phyloP scores from a whole-genome alignment of 2,329 filamentous ascomycete genomes.

The Colletotrichum musae region DNA sequence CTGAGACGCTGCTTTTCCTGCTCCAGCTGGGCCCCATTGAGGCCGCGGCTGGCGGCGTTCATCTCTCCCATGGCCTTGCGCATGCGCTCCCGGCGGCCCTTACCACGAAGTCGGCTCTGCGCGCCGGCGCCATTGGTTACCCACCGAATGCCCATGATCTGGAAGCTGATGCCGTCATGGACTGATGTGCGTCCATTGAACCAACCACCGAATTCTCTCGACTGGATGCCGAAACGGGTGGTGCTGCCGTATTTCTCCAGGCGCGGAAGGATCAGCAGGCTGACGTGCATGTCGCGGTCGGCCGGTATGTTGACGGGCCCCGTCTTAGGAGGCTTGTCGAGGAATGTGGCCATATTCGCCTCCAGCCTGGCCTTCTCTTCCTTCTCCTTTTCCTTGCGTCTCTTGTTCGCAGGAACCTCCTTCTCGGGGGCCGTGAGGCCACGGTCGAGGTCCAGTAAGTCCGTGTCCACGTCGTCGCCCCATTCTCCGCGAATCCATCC shows the following conservation, averaged over 20 bases:
- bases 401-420: slow-evolving; percentile 44
- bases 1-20: slow-evolving; percentile 40
- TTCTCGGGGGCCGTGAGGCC: slow-evolving; percentile 45
- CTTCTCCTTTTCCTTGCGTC: slow-evolving; percentile 49
- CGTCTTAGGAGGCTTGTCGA: slow-evolving; percentile 68
- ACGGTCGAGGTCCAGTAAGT: slow-evolving; percentile 72
- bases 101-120: slow-evolving; percentile 69
- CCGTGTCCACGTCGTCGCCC: slow-evolving; percentile 81
- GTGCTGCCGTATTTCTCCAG: slow-evolving; percentile 83
- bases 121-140: slow-evolving; percentile 80
- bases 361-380: slow-evolving; percentile 52
- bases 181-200: slow-evolving; percentile 58
- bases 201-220: slow-evolving; percentile 80
- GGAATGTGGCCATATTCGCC: slow-evolving; percentile 57
- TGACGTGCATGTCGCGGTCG: slow-evolving; percentile 88
- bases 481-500: slow-evolving; percentile 95
- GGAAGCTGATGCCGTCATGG: slow-evolving; percentile 93
- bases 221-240: slow-evolving; percentile 85
- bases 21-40: slow-evolving; percentile 37
- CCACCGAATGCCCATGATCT: slow-evolving; percentile 86
- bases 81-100: slow-evolving; percentile 70
- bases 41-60: slow-evolving; percentile 50
- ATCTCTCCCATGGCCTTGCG: slow-evolving; percentile 69
- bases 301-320: slow-evolving; percentile 75
- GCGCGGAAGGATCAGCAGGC: slow-evolving; percentile 84